Evolutionary conservation across 2,329 filamentous ascomycete genomes (phyloP), one percentile per base, ranked within the genome.

Genomic region (Ceratocystiopsis sp.): DNA sequence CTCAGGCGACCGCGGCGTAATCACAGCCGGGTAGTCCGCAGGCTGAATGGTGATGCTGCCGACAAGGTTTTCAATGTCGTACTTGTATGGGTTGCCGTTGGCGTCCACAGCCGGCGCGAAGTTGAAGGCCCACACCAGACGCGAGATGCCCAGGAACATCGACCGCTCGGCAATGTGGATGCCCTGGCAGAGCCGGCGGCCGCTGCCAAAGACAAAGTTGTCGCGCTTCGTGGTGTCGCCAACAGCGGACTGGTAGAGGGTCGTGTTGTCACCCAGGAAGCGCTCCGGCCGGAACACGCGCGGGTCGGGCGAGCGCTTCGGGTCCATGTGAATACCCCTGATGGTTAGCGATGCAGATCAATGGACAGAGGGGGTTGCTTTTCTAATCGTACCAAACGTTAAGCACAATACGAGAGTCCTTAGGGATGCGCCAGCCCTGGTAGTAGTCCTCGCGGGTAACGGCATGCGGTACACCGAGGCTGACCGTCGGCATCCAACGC

Each of bases 121-220:
- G 36, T 11, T 18, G 18, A 66, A 70, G 0, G 60, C 63, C 65
- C 68, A 71, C 25, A 69, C 51, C 19, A 72, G 57, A 3, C 66
- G 59, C 4, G 67, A 59, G 29, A 71, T 63, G 13, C 54, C 61
- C 9, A 72, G 56, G 49, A 67, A 69, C 15, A 73, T 49, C 10
- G 58, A 62, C 4, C 64, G 62, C 44, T 69, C 65, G 0, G 68
- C 69, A 3, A 77, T 59, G 42, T 73, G 67, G 19, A 71, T 68
- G 0, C 73, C 74, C 3, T 67, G 71, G 53, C 74, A 78, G 37
- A 75, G 63, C 21, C 73, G 61, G 8, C 71, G 60, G 2, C 73
- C 72, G 9, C 65, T 67, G 16, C 73, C 71, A 42, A 73, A 77
- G 0, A 61, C 63, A 53, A 70, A 74, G 9, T 68, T 63, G 40